Evolutionary conservation across 2,329 filamentous ascomycete species (phyloP).

Genomic region (Cordyceps cicadae): DNA sequence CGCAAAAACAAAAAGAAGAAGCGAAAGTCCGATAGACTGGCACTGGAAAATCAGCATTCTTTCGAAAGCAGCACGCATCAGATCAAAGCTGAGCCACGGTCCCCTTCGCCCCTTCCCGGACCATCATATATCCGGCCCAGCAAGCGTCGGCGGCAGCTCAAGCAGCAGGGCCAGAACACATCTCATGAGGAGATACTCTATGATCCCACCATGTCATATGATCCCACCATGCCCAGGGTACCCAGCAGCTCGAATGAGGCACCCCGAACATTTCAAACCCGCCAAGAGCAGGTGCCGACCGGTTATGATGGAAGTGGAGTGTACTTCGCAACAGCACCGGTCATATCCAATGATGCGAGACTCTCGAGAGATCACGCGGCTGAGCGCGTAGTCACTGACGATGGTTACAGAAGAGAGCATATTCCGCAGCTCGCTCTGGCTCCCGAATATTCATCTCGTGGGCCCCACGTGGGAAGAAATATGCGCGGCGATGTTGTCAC

Average conservation of each 20-base stretch:
- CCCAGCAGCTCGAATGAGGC: neutral
- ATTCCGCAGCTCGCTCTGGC: constrained; percentile 22
- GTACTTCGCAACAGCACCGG: neutral
- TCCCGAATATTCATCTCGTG: constrained; percentile 29
- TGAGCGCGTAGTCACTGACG: constrained; percentile 18
- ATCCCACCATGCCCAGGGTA: constrained; percentile 12
- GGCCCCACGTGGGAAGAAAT: constrained; percentile 30
- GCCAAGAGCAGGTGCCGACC: neutral
- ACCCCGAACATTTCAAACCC: neutral
- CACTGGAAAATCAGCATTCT: constrained; percentile 25
- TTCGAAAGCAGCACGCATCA: constrained; percentile 39
- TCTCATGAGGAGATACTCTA: constrained; percentile 1
- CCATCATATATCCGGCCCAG: constrained; percentile 45
- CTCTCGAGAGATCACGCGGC: neutral
- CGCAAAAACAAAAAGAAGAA: constrained; percentile 39
- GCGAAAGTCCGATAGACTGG: constrained; percentile 43
- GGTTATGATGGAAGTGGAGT: neutral
- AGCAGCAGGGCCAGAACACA: constrained; percentile 27
- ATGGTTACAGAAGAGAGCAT: constrained; percentile 27
- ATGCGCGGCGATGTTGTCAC: constrained; percentile 32
- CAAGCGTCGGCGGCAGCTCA: constrained; percentile 47
- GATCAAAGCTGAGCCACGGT: constrained; percentile 59
- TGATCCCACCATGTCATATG: constrained; percentile 7
- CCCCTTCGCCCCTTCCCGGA: constrained; percentile 49
- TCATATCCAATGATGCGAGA: neutral